Base-by-base conservation (phyloP, 805 yeast species). In the Yarrowia sp. region DNA sequence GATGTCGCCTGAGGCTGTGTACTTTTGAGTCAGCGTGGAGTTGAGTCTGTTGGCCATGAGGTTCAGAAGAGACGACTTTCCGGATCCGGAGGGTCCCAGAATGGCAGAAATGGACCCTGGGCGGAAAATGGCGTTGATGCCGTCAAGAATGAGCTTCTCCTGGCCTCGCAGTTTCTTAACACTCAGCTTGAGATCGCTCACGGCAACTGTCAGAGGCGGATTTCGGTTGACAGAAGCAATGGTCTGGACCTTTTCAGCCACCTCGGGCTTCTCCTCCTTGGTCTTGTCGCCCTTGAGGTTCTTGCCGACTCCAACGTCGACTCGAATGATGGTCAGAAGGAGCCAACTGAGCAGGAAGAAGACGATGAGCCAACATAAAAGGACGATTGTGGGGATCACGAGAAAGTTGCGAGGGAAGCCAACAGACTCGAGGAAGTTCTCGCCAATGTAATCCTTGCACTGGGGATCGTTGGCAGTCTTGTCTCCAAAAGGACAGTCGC, bases 1-100 rank as follows among this genome's bases (percentile, higher is more conserved):
- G 13, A 84, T 72, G 1, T 68, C 66, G 3, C 89, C 88, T 3
- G 71, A 61, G 1, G 74, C 68, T 6, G 69, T 67, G 55, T 76
- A 69, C 61, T 66, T 74, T 18, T 69, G 68, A 13, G 32, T 67
- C 64, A 66, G 75, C 63, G 67, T 72, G 1, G 79, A 76, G 18
- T 74, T 72, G 9, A 85, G 70, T 59, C 94, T 77, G 21, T 85
- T 83, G 19, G 94, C 84, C 18, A 87, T 74, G 35, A 79, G 73
- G 68, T 85, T 87, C 65, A 87, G 72, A 44, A 88, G 70, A 0
- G 92, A 83, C 0, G 90, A 84, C 68, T 87, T 87, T 9, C 93
- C 94, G 0, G 88, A 83, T 0, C 93, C 93, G 0, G 91, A 86
- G 0, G 93, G 92, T 0, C 94, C 94, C 85, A 87, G 81, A 44